Evolutionary conservation across 1,284 basidiomycete species (phyloP).

Genomic region (Pseudozyma thailandica): DNA sequence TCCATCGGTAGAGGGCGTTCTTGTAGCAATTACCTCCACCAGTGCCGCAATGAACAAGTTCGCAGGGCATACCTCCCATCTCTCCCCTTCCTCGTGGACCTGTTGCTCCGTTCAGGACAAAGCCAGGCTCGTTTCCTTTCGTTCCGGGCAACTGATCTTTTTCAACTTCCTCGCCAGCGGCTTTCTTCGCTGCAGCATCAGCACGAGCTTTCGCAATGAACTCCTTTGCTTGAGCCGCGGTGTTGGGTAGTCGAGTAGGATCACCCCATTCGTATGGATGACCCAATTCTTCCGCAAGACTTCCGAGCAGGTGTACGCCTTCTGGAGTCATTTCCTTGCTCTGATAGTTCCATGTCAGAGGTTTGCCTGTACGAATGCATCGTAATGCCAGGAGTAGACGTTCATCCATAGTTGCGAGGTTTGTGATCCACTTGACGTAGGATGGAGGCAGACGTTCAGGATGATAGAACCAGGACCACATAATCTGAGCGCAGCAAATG

Average conservation of each 20-base stretch:
- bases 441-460: slow-evolving; percentile 63
- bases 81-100: slow-evolving; percentile 55
- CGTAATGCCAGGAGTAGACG: slow-evolving; percentile 63
- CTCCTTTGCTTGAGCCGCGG: slow-evolving; percentile 24
- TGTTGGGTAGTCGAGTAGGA: slow-evolving; percentile 45
- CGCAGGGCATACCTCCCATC: slow-evolving; percentile 67
- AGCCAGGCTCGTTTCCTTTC: slow-evolving; percentile 22
- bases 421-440: slow-evolving; percentile 67
- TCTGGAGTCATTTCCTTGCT: slow-evolving; percentile 37
- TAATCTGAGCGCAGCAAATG: slow-evolving; percentile 62
- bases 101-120: slow-evolving; percentile 50
- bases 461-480: slow-evolving; percentile 66
- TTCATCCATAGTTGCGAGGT: slow-evolving; percentile 68
- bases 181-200: slow-evolving; percentile 1
- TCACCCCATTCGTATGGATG: slow-evolving; percentile 61
- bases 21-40: slow-evolving; percentile 64
- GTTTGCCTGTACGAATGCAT: slow-evolving; percentile 55
- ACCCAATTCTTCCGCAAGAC: slow-evolving; percentile 55
- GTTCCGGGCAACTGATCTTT: background rate
- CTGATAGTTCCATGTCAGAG: slow-evolving; percentile 63
- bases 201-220: slow-evolving; percentile 24
- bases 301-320: slow-evolving; percentile 42
- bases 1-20: slow-evolving; percentile 66
- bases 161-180: slow-evolving; percentile 1
- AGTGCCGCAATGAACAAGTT: slow-evolving; percentile 67